These are phyloP conservation scores for Brettanomyces custersianus DNA, from an alignment of 805 yeast species.

Conservation along the genomic window DNA sequence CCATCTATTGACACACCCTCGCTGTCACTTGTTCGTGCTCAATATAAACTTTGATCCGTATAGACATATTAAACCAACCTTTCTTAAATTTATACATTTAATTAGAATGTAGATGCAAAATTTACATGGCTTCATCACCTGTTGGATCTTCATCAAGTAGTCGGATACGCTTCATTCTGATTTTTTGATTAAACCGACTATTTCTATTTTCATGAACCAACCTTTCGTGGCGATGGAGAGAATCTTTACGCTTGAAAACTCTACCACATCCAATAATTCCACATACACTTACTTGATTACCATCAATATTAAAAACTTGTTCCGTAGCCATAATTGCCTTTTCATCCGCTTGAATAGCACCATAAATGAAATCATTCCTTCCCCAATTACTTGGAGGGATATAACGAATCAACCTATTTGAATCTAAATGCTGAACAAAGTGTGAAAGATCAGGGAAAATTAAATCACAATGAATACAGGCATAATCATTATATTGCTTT, in stretches of 20 bases:
- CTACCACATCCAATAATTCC: conserved; percentile 31
- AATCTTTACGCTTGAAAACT: conserved; percentile 42
- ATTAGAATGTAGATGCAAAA: too few species aligned
- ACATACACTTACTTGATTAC: conserved; percentile 13
- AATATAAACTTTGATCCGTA: too few species aligned
- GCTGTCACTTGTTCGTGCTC: too few species aligned
- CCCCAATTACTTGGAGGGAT: neutral
- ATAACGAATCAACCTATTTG: neutral
- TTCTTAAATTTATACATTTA: too few species aligned
- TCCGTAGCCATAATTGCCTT: neutral
- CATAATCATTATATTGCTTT: conserved; percentile 2
- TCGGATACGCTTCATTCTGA: conserved; percentile 5
- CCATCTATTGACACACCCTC: too few species aligned
- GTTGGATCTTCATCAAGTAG: conserved; percentile 2
- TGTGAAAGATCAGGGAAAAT: neutral
- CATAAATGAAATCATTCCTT: neutral
- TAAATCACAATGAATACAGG: conserved; percentile 2
- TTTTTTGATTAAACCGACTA: conserved; percentile 31
- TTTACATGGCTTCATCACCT: too few species aligned
- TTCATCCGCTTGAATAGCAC: neutral
- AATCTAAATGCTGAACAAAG: conserved; percentile 3
- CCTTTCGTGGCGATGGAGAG: conserved; percentile 42
- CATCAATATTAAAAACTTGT: conserved; percentile 2
- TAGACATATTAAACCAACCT: too few species aligned
- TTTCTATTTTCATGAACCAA: conserved; percentile 39